These are phyloP conservation scores for Massarina eburnea DNA, from an alignment of 2,329 filamentous ascomycete species.

Conservation along the genomic window DNA sequence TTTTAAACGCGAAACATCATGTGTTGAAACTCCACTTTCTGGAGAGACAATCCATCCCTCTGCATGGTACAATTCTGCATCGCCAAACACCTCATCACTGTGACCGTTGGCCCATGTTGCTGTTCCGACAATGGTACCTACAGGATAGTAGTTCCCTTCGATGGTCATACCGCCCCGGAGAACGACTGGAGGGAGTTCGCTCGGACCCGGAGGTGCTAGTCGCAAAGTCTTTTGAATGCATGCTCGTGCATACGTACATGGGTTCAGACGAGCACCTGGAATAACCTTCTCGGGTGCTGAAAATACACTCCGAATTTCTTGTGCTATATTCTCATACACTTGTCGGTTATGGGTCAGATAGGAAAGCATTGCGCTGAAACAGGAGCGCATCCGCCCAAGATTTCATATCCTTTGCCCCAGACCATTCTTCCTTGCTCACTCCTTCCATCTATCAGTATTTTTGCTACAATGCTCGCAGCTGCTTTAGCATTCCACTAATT, in stretches of 20 bases:
- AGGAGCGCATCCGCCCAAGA: neutral
- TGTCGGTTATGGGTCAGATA: slow-evolving; percentile 12
- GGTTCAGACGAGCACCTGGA: slow-evolving; percentile 1
- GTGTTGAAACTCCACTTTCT: neutral
- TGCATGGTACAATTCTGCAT: slow-evolving; percentile 10
- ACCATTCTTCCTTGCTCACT: slow-evolving; percentile 1
- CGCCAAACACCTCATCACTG: slow-evolving; percentile 13
- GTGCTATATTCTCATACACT: slow-evolving; percentile 11
- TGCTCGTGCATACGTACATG: slow-evolving; percentile 16
- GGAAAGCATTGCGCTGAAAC: slow-evolving; percentile 7
- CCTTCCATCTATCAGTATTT: slow-evolving; percentile 11
- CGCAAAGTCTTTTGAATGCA: slow-evolving; percentile 16
- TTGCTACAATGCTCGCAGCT: neutral
- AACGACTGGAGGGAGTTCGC: slow-evolving; percentile 10
- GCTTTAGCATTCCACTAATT: too few relatives aligned
- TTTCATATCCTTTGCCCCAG: neutral
- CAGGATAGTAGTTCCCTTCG: slow-evolving; percentile 12
- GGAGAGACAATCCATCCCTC: slow-evolving; percentile 15
- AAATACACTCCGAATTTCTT: slow-evolving; percentile 16
- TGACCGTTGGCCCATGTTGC: slow-evolving; percentile 11
- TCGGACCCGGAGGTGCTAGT: slow-evolving; percentile 5
- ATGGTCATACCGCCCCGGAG: slow-evolving; percentile 14
- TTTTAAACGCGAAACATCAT: slow-evolving; percentile 7
- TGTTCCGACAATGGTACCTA: slow-evolving; percentile 14
- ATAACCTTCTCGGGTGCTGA: slow-evolving; percentile 9